These are phyloP conservation scores for Suillus subaureus DNA, from an alignment of 768 basidiomycete species.

Conservation along the genomic window DNA sequence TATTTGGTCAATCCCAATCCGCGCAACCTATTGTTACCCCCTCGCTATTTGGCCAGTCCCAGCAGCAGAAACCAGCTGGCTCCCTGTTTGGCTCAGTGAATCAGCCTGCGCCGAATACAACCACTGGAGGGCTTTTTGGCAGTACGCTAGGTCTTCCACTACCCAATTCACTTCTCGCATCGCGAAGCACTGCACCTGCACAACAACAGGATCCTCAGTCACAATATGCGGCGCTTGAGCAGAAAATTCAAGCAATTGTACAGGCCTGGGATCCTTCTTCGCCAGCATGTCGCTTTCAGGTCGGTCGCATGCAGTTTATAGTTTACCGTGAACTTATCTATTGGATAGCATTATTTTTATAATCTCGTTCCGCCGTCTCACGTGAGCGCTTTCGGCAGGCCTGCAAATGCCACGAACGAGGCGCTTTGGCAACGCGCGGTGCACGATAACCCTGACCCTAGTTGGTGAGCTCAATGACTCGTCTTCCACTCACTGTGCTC, in stretches of 20 bases:
- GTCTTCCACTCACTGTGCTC: not conserved
- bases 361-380: slow-evolving; percentile 76
- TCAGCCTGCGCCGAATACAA: slow-evolving; percentile 17
- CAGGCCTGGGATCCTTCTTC: slow-evolving; percentile 73
- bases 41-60: slow-evolving; percentile 25
- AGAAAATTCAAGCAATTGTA: slow-evolving; percentile 64
- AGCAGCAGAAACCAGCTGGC: slow-evolving; percentile 25
- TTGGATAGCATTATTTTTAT: slow-evolving; percentile 74
- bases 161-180: slow-evolving; percentile 39
- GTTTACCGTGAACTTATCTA: slow-evolving; percentile 6
- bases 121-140: slow-evolving; percentile 39
- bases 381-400: slow-evolving; percentile 68
- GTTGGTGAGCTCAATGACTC: slow-evolving; percentile 51
- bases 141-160: slow-evolving; percentile 34
- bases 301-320: slow-evolving; percentile 32
- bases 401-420: slow-evolving; percentile 71
- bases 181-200: slow-evolving; percentile 39
- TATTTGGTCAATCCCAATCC: slow-evolving; percentile 32
- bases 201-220: slow-evolving; percentile 62
- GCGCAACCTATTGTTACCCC: slow-evolving; percentile 16
- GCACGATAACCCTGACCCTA: slow-evolving; percentile 80
- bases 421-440: slow-evolving; percentile 77
- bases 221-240: slow-evolving; percentile 54
- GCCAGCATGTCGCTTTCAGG: slow-evolving; percentile 79
- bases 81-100: slow-evolving; percentile 34